Conservation (phyloP, 768 basidiomycete species). For the Holtermanniella nyarrowii region DNA sequence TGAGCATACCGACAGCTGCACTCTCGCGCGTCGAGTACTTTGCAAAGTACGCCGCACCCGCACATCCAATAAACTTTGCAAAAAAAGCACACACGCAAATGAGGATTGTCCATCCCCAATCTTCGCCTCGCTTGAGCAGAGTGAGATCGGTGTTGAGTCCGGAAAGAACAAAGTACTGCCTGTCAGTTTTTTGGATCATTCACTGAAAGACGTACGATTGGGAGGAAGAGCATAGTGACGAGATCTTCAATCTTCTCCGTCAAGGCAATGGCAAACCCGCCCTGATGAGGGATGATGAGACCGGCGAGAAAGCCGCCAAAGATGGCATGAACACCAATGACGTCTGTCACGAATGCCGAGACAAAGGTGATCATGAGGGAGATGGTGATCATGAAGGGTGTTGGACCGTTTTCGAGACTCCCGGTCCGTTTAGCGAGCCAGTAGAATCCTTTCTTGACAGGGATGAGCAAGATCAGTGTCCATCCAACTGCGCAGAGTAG, state of each 20-base stretch:
- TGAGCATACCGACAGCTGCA: conserved; percentile 71
- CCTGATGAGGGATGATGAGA: conserved; percentile 69
- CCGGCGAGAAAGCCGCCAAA: conserved; percentile 82
- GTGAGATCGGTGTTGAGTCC: conserved; percentile 74
- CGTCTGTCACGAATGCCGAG: conserved; percentile 74
- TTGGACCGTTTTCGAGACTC: conserved; percentile 64
- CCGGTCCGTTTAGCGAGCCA: conserved; percentile 62
- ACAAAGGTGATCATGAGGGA: conserved; percentile 63
- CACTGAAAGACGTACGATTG: conserved; percentile 51
- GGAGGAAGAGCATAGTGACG: conserved; percentile 63
- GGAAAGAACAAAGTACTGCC: conserved; percentile 80
- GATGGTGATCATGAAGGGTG: conserved; percentile 64
- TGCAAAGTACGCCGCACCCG: conserved; percentile 48
- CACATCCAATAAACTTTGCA: conserved; percentile 69
- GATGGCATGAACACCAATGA: conserved; percentile 50
- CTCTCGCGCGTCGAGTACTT: conserved; percentile 69
- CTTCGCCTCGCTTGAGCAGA: conserved; percentile 59
- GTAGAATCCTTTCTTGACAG: conserved; percentile 54
- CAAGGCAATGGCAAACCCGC: conserved; percentile 66
- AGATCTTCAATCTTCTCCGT: conserved; percentile 82
- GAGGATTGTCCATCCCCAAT: conserved; percentile 71
- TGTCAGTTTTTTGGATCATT: neutral
- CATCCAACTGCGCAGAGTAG: conserved; percentile 60
- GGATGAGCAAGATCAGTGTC: conserved; percentile 56
- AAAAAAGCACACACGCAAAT: conserved; percentile 65